Evolutionary conservation across 129 eudicot species (phyloP), one percentile per base, ranked within the genome.

Genomic region (Arctium lappa): DNA sequence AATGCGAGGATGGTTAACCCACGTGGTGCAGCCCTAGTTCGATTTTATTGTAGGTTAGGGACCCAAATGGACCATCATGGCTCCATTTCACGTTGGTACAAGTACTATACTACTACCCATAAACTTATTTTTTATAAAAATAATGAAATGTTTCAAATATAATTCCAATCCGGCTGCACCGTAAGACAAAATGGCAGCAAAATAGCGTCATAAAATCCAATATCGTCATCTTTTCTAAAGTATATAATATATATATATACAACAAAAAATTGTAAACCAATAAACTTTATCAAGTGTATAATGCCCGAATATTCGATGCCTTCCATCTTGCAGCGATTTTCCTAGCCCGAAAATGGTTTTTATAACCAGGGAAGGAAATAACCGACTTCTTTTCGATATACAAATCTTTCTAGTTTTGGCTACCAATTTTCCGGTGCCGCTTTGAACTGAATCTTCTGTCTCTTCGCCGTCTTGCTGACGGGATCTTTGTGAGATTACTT

Each of bases 341-440:
- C 90, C 91, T 82, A 85, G 73, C 89, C 91, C 92, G 65, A 36
- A 37, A 79, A 68, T 46, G 79, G 68, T 66, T 81, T 72, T 79
- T 89, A 68, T 80, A 82, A 77, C 85, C 85, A 91, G 91, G 88
- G 86, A 78, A 84, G 79, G 86, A 77, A 88, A 88, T 80, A 76
- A 69, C 79, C 77, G 65, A 48, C 68, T 86, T 63, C 74, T 81
- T 83, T 83, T 80, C 69, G 72, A 91, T 72, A 72, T 84, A 78
- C 69, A 88, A 89, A 84, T 83, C 81, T 77, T 81, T 78, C 79
- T 82, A 75, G 46, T 75, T 86, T 46, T 38, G 78, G 56, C 37
- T 72, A 50, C 78, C 86, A 44, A 83, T 91, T 86, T 94, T 94
- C 68, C 93, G 90, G 83, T 91, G 96, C 37, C 97, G 89, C 79